Evolutionary conservation across 75 land plant genomes (phyloP).

Genomic region (Sequoiadendron giganteum): DNA sequence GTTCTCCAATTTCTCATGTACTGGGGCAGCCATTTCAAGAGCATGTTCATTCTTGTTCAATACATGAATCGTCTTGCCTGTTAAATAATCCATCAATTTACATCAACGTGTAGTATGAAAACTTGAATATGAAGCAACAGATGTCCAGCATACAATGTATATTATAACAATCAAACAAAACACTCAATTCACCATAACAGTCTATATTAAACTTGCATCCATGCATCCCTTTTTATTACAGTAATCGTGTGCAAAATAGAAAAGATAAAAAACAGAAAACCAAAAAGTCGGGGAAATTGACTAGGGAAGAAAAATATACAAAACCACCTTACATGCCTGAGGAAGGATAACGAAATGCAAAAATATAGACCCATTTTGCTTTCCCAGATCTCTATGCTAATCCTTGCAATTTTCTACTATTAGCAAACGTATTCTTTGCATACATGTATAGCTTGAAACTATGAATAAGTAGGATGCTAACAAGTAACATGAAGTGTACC

Average conservation of each 20-base stretch:
- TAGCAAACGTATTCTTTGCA: background rate
- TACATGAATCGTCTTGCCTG: conserved; percentile 92
- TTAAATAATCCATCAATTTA: background rate
- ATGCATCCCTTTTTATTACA: background rate
- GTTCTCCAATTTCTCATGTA: conserved; percentile 61
- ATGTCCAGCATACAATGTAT: background rate
- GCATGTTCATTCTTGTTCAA: conserved; percentile 97
- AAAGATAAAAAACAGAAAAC: background rate
- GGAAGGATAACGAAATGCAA: background rate
- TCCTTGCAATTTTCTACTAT: background rate
- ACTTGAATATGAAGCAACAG: background rate
- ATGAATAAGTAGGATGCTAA: background rate
- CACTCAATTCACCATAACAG: background rate
- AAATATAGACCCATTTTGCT: background rate
- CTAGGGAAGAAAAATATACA: background rate
- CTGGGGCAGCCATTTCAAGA: conserved; percentile 86
- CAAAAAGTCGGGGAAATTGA: background rate
- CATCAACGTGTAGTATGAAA: background rate
- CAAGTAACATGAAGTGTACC: conserved; percentile 40
- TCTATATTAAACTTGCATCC: background rate
- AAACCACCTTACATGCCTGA: background rate
- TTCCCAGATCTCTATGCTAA: background rate
- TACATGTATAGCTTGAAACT: conserved; percentile 5
- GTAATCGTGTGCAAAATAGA: background rate
- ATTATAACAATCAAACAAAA: background rate